Base-by-base conservation (phyloP, 352 stramenopile species). In the Pythium rishiriense region DNA sequence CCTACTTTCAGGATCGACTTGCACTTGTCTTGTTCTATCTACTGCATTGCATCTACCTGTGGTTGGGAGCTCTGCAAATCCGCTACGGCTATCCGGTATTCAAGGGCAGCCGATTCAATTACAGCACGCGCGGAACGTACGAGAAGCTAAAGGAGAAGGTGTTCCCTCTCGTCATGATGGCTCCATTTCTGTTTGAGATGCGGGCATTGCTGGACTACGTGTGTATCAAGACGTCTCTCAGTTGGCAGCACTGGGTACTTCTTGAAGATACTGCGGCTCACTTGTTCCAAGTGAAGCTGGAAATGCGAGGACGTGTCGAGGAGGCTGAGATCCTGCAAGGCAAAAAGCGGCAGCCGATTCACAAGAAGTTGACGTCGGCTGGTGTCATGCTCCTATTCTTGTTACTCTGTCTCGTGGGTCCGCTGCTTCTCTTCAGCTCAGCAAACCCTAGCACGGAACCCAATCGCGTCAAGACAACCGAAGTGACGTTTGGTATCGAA, bases 141-240 rank as follows among this genome's bases (percentile, higher is more conserved):
- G 83, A 75, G 4, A 73, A 63, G 21, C 26, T 87, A 28, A 80
- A 69, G 49, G 84, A 94, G 62, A 87, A 63, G 39, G 51, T 88
- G 17, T 94, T 91, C 55, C 73, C 79, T 29, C 68, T 96, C 9
- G 83, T 92, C 58, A 91, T 93, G 83, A 52, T 83, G 33, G 84
- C 79, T 1, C 87, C 87, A 31, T 96, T 96, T 58, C 62, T 94
- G n/a, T 96, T 96, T 60, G 87, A 96, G 43, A 92, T 94, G 82
- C 87, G 87, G 4, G 83, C 87, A 10, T 60, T 96, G 29, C 72
- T 96, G 4, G 87, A 96, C 58, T 96, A 94, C 57, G 76, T 94
- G 39, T 96, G 87, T 69, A 94, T 84, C 1, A 94, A 85, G 47
- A 96, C 87, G 4, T 93, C 87, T 28, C 63, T 96, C 25, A 87